phyloP scores from a whole-genome alignment of 208 protist species.

The Leishmania gerbilli region DNA sequence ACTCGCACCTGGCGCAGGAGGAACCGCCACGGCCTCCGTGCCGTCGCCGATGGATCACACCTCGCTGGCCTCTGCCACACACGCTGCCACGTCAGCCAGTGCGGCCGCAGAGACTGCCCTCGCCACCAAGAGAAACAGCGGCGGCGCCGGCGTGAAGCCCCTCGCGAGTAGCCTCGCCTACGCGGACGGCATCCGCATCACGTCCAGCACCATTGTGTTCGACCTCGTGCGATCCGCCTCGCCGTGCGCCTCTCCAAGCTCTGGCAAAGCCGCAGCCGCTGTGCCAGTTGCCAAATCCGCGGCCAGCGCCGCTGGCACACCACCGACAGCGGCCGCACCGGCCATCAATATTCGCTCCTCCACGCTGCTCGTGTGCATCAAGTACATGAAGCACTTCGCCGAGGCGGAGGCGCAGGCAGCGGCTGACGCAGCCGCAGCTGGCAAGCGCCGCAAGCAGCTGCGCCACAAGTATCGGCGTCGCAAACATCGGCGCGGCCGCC shows the following conservation, averaged over 20 bases:
- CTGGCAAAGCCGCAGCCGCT: not conserved
- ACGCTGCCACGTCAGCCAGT: not conserved
- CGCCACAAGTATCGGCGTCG: slow-evolving; percentile 3
- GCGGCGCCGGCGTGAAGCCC: not conserved
- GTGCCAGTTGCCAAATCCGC: not conserved
- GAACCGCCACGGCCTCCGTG: not conserved
- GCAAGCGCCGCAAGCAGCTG: not conserved
- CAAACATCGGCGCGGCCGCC: not conserved
- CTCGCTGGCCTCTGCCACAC: not conserved
- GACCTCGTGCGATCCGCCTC: slow-evolving; percentile 13
- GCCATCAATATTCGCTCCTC: slow-evolving; percentile 9
- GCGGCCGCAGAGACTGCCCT: not conserved
- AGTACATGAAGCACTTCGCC: slow-evolving; percentile 49
- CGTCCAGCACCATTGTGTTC: slow-evolving; percentile 25
- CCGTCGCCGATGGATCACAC: not conserved
- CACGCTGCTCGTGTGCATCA: slow-evolving; percentile 38
- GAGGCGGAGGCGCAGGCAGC: slow-evolving; percentile 17
- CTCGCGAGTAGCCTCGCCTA: slow-evolving; percentile 15
- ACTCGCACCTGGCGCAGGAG: not conserved
- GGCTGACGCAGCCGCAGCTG: slow-evolving; percentile 1
- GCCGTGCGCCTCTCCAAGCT: not conserved
- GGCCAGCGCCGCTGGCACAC: not conserved
- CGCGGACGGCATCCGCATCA: slow-evolving; percentile 29
- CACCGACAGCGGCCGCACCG: not conserved
- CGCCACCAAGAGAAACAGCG: not conserved